These are phyloP conservation scores for Dactylella cylindrospora DNA, from an alignment of 2,329 filamentous ascomycete species.

Conservation along the genomic window DNA sequence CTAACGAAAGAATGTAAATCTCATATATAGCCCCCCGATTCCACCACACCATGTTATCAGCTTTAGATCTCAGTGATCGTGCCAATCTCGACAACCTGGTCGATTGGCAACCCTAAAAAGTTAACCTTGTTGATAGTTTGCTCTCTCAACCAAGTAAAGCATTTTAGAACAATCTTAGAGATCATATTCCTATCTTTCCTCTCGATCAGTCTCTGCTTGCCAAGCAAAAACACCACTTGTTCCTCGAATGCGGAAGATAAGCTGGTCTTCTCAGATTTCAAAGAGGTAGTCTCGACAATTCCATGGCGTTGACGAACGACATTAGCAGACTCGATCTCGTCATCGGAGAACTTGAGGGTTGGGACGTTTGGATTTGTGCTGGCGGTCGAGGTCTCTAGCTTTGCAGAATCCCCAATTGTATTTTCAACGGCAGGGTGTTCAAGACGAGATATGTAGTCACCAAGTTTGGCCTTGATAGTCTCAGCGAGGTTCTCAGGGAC, in stretches of 20 bases:
- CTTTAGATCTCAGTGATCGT: constrained; percentile 68
- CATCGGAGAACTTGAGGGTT: constrained; percentile 2
- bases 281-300: constrained; percentile 7
- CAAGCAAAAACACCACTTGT: constrained; percentile 36
- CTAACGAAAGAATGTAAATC: too few species aligned
- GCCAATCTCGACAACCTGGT: constrained; percentile 67
- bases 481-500: constrained; percentile 65
- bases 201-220: constrained; percentile 31
- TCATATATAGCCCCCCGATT: too few species aligned
- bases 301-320: constrained; percentile 13
- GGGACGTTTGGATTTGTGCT: too few species aligned
- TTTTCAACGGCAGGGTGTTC: constrained; percentile 8
- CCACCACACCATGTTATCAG: too few species aligned
- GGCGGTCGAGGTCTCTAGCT: constrained; percentile 11
- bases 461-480: constrained; percentile 20
- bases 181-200: constrained; percentile 13
- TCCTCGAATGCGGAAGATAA: constrained; percentile 37
- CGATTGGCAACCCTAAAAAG: constrained; percentile 55
- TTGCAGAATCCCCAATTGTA: constrained; percentile 12
- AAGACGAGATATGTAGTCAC: constrained; percentile 11
- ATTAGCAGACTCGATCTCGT: constrained; percentile 10
- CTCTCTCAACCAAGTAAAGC: constrained; percentile 34
- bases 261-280: constrained; percentile 13
- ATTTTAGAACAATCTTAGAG: constrained; percentile 7
- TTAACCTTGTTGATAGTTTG: constrained; percentile 40